Evolutionary conservation across 352 stramenopile genomes (phyloP).

Genomic region (Globisporangium iwayamae): DNA sequence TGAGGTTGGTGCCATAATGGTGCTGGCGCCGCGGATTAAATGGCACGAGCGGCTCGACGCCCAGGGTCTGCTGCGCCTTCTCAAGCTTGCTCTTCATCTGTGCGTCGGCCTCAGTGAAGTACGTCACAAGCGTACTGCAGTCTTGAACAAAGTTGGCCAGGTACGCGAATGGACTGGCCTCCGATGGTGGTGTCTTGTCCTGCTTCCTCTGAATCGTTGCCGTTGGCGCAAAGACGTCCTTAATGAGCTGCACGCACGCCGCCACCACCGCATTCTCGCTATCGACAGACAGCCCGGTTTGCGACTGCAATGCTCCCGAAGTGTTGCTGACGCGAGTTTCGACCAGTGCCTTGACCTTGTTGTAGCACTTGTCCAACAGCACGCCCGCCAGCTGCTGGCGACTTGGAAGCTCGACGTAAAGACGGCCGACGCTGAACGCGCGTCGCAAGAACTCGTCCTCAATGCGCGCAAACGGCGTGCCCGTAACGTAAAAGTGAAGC

Average conservation of each 20-base stretch:
- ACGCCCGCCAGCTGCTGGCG: conserved; percentile 10
- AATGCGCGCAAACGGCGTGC: conserved; percentile 8
- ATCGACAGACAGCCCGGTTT: conserved; percentile 8
- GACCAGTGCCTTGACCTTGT: background rate
- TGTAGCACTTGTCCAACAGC: conserved; percentile 22
- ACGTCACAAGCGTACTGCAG: conserved; percentile 20
- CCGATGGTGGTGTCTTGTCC: background rate
- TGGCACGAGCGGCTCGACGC: background rate
- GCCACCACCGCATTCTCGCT: background rate
- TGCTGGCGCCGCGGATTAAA: background rate
- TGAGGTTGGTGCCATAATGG: background rate
- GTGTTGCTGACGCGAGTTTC: background rate
- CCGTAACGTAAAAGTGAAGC: conserved; percentile 29
- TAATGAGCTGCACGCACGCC: conserved; percentile 9
- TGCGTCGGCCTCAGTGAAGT: conserved; percentile 13
- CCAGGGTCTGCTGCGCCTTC: background rate
- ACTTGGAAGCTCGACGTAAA: background rate
- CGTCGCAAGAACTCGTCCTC: conserved; percentile 18
- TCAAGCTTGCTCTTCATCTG: conserved; percentile 3
- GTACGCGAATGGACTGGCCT: conserved; percentile 8
- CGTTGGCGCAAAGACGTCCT: conserved; percentile 20
- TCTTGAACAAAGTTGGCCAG: conserved; percentile 16
- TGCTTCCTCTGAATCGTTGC: background rate
- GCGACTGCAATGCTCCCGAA: background rate
- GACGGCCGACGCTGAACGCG: conserved; percentile 10